Evolutionary conservation across 1,284 basidiomycete genomes (phyloP).

Genomic region (Thecaphora thlaspeos): DNA sequence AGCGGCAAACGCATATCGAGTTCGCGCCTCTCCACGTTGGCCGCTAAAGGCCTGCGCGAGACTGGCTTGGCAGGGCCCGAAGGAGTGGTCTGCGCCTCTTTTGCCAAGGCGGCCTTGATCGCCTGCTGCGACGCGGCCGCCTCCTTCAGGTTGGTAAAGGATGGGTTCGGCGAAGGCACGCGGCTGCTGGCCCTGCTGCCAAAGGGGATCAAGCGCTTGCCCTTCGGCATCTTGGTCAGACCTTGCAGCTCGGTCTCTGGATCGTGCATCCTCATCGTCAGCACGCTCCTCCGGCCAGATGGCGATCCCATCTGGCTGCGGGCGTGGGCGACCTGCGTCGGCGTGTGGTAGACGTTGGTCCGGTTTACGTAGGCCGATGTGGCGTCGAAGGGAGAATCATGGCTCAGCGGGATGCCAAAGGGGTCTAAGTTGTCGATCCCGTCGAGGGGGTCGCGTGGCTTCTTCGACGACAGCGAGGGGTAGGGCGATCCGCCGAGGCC

Average conservation of each 20-base stretch:
- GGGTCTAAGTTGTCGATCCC: slow-evolving; percentile 23
- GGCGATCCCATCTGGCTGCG: slow-evolving; percentile 5
- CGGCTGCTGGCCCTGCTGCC: slow-evolving; percentile 35
- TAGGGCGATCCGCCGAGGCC: slow-evolving; percentile 45
- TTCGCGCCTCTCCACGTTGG: too few species aligned
- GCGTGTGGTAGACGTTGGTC: slow-evolving; percentile 31
- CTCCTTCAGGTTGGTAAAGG: slow-evolving; percentile 17
- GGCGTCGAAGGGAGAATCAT: slow-evolving; percentile 37
- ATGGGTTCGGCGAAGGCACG: slow-evolving; percentile 29
- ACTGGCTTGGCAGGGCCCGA: neutral
- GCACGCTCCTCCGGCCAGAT: slow-evolving; percentile 18
- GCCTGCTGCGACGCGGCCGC: slow-evolving; percentile 9
- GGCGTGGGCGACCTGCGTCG: slow-evolving; percentile 19
- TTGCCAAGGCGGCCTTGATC: neutral
- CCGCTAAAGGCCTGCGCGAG: neutral
- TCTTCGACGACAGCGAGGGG: slow-evolving; percentile 16
- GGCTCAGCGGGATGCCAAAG: slow-evolving; percentile 34
- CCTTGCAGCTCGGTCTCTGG: slow-evolving; percentile 42
- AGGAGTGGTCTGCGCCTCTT: neutral
- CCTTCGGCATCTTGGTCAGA: slow-evolving; percentile 37
- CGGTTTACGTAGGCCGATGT: slow-evolving; percentile 35
- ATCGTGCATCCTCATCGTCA: slow-evolving; percentile 49
- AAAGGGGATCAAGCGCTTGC: slow-evolving; percentile 34
- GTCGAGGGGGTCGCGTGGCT: slow-evolving; percentile 1
- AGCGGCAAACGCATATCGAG: too few species aligned